These are phyloP conservation scores for Tuber indicum DNA, from an alignment of 495 filamentous ascomycete species.

Conservation along the genomic window DNA sequence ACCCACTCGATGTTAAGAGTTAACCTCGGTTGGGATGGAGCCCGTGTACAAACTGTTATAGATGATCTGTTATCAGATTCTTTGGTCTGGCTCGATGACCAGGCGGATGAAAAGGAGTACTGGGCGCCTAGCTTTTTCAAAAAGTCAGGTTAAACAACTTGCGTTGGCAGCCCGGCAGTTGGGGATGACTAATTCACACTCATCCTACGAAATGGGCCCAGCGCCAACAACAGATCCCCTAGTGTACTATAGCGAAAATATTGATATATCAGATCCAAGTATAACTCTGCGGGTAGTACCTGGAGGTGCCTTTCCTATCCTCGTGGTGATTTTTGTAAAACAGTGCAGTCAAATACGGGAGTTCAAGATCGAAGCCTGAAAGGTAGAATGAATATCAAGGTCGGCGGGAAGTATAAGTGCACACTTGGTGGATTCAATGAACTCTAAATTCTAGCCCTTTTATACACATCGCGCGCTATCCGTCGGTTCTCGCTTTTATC, in stretches of 20 bases:
- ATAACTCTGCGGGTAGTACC: background rate
- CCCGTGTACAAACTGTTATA: conserved; percentile 77
- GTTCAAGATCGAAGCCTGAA: background rate
- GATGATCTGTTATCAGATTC: conserved; percentile 87
- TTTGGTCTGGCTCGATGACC: conserved; percentile 88
- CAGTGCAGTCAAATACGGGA: background rate
- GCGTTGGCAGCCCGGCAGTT: background rate
- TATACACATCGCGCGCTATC: background rate
- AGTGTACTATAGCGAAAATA: background rate
- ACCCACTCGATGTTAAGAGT: conserved; percentile 82
- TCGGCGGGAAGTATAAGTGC: background rate
- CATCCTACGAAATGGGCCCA: background rate
- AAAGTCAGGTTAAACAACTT: background rate
- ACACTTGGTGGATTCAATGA: background rate
- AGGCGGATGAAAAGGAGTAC: conserved; percentile 83
- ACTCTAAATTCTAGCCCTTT: conserved; percentile 12
- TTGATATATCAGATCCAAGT: background rate
- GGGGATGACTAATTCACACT: background rate
- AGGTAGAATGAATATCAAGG: background rate
- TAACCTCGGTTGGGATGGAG: conserved; percentile 82
- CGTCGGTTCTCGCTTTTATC: background rate
- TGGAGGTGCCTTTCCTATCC: background rate
- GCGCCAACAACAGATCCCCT: background rate
- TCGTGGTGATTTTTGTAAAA: background rate
- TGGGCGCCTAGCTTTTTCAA: conserved; percentile 63